phyloP scores from a whole-genome alignment of 2,329 filamentous ascomycete genomes.

The Aureobasidium sp. region DNA sequence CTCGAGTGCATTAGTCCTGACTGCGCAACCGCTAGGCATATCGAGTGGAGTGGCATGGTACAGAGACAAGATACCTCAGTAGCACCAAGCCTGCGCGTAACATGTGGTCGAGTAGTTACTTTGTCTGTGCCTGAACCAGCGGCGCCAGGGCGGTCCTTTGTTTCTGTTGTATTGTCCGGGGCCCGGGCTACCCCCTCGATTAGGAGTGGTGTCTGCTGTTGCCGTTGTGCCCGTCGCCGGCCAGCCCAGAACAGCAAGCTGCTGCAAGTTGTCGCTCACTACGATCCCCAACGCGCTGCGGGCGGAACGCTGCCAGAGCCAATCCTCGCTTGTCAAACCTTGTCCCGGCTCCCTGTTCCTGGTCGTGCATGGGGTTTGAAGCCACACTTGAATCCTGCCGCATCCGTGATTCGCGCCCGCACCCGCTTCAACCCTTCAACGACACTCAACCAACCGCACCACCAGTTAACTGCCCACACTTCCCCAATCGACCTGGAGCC shows the following conservation, averaged over 20 bases:
- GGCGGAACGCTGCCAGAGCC: conserved; percentile 12
- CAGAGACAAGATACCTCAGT: conserved; percentile 12
- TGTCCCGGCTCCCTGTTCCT: conserved; percentile 17
- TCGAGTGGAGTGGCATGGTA: conserved; percentile 4
- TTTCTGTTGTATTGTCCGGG: conserved; percentile 14
- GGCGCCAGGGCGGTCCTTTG: conserved; percentile 10
- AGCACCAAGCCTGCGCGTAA: conserved; percentile 8
- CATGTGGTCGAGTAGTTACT: conserved; percentile 6
- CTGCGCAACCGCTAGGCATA: conserved; percentile 6
- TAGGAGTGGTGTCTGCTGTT: conserved; percentile 12
- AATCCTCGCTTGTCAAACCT: conserved; percentile 17
- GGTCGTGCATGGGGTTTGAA: conserved; percentile 16
- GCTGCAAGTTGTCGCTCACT: conserved; percentile 10
- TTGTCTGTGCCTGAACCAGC: conserved; percentile 8
- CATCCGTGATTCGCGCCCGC: conserved; percentile 16
- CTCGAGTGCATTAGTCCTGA: conserved; percentile 9
- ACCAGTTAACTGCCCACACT: conserved; percentile 13
- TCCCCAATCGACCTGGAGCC: conserved; percentile 16
- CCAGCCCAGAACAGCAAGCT: conserved; percentile 14
- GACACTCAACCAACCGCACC: conserved; percentile 14
- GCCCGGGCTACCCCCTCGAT: conserved; percentile 12
- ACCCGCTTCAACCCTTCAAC: conserved; percentile 18
- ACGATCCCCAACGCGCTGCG: conserved; percentile 16
- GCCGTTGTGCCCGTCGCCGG: conserved; percentile 15
- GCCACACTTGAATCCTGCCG: conserved; percentile 16